Percentiles rank a stretch among this genome's conserved stretches.
Evolutionary conservation across 1,139 yeast species (phyloP).

Genomic region (Nakaseomyces bracarensis): DNA sequence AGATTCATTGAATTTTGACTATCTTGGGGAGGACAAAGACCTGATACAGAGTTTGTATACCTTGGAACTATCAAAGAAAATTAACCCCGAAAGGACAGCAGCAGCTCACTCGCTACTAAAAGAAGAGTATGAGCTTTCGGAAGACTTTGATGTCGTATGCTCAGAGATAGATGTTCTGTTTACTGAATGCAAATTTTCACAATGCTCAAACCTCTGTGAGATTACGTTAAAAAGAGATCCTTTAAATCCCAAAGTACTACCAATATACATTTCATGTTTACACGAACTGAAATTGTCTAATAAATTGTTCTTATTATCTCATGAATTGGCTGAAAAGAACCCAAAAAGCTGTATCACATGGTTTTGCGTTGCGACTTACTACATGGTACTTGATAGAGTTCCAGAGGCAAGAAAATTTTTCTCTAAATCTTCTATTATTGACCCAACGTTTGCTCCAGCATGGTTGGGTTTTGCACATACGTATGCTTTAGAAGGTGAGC

Average conservation of each 20-base stretch:
- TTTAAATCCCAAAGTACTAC: conserved; percentile 63
- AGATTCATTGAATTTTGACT: conserved; percentile 52
- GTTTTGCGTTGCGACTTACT: conserved; percentile 89
- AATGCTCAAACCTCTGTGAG: conserved; percentile 71
- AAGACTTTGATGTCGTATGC: conserved; percentile 60
- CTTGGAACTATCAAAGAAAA: conserved; percentile 65
- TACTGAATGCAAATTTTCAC: conserved; percentile 71
- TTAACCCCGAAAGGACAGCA: conserved; percentile 48
- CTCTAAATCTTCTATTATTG: conserved; percentile 79
- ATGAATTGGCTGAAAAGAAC: conserved; percentile 76
- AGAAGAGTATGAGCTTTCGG: conserved; percentile 64
- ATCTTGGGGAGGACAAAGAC: conserved; percentile 74
- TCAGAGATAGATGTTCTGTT: conserved; percentile 66
- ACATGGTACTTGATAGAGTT: conserved; percentile 63
- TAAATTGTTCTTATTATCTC: conserved; percentile 72
- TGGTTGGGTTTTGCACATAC: conserved; percentile 99
- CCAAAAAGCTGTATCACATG: conserved; percentile 82
- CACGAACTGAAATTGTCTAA: conserved; percentile 81
- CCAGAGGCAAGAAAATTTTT: conserved; percentile 82
- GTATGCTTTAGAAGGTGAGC: conserved; percentile 95
- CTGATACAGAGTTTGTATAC: conserved; percentile 69
- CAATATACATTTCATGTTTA: conserved; percentile 74
- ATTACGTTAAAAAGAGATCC: conserved; percentile 53
- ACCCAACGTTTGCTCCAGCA: conserved; percentile 89
- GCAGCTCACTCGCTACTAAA: conserved; percentile 59